Evolutionary conservation across 192 early-diverging fungal species (phyloP).

Genomic region (Coemansia guatemalensis): DNA sequence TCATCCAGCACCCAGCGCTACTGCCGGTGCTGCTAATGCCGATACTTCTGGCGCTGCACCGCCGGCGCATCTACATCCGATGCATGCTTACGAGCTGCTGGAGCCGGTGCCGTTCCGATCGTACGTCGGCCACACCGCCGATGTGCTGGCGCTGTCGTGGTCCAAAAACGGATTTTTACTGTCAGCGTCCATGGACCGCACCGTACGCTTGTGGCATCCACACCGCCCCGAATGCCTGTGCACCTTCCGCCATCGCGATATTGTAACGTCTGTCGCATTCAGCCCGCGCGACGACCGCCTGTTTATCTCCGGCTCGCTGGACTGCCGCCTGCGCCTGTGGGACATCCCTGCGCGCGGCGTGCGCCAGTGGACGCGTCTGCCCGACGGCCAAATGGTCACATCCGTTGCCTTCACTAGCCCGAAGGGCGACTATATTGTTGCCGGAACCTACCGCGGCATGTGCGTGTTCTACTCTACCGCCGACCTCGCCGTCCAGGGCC

Average conservation of each 20-base stretch:
- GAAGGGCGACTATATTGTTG: constrained; percentile 69
- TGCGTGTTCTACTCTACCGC: constrained; percentile 84
- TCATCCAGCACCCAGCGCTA: not conserved
- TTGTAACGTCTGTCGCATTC: constrained; percentile 78
- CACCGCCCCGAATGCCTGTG: constrained; percentile 71
- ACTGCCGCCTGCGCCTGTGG: constrained; percentile 80
- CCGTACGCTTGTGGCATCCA: constrained; percentile 85
- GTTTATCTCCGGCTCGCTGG: constrained; percentile 79
- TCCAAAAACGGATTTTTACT: constrained; percentile 79
- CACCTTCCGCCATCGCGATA: constrained; percentile 74
- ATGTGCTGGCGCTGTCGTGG: constrained; percentile 72
- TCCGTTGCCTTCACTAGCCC: constrained; percentile 71
- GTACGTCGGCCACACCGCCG: constrained; percentile 70
- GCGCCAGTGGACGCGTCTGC: constrained; percentile 72
- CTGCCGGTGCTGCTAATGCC: not conserved
- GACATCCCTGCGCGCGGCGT: constrained; percentile 77
- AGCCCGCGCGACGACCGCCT: constrained; percentile 81
- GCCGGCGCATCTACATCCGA: constrained; percentile 30
- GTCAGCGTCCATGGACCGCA: constrained; percentile 79
- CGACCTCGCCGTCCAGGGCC: constrained; percentile 78
- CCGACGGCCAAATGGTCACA: constrained; percentile 71
- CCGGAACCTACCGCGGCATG: constrained; percentile 73
- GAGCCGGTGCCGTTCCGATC: constrained; percentile 68
- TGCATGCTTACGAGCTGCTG: constrained; percentile 58
- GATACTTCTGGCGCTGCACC: constrained; percentile 6